Conservation (phyloP, 371 early-diverging fungal species). For the Dinochytrium kinnereticum region DNA sequence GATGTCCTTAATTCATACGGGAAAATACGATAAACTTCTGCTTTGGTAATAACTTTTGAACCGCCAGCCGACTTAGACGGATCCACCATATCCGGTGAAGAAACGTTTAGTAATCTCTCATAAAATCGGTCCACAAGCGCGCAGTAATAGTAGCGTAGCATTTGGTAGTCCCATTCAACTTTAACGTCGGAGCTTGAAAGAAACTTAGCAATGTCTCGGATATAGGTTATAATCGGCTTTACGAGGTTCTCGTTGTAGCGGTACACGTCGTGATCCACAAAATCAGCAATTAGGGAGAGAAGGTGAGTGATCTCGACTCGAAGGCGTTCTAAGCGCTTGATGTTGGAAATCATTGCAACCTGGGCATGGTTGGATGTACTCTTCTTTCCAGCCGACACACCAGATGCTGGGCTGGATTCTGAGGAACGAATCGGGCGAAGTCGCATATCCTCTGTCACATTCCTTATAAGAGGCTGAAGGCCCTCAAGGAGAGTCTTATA, state of each 20-base stretch:
- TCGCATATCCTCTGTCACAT: slow-evolving; percentile 70
- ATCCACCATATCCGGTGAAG: slow-evolving; percentile 34
- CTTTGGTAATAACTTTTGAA: slow-evolving; percentile 3
- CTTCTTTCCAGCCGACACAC: not conserved
- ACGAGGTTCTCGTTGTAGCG: slow-evolving; percentile 69
- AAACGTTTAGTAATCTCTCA: slow-evolving; percentile 56
- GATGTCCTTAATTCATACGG: slow-evolving; percentile 79
- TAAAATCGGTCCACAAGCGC: slow-evolving; percentile 84
- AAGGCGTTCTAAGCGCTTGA: slow-evolving; percentile 65
- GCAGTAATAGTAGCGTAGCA: slow-evolving; percentile 85
- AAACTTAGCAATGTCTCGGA: slow-evolving; percentile 39
- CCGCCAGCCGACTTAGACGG: not conserved
- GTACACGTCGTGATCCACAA: slow-evolving; percentile 62
- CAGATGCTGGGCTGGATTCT: slow-evolving; percentile 7
- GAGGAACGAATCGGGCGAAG: slow-evolving; percentile 33
- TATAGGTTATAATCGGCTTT: slow-evolving; percentile 59
- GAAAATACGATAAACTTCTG: slow-evolving; percentile 40
- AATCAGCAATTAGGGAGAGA: slow-evolving; percentile 71
- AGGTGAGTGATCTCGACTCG: slow-evolving; percentile 79
- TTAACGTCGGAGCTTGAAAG: slow-evolving; percentile 65
- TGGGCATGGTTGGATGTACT: slow-evolving; percentile 10
- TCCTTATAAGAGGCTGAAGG: slow-evolving; percentile 65
- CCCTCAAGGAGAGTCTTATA: slow-evolving; percentile 74
- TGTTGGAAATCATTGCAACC: slow-evolving; percentile 22
- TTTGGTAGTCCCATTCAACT: slow-evolving; percentile 86